A percentile compares a stretch with the other conserved stretches of the same genome.
Conservation (phyloP, 1,139 yeast species). For the Hyphopichia pseudoburtonii region DNA sequence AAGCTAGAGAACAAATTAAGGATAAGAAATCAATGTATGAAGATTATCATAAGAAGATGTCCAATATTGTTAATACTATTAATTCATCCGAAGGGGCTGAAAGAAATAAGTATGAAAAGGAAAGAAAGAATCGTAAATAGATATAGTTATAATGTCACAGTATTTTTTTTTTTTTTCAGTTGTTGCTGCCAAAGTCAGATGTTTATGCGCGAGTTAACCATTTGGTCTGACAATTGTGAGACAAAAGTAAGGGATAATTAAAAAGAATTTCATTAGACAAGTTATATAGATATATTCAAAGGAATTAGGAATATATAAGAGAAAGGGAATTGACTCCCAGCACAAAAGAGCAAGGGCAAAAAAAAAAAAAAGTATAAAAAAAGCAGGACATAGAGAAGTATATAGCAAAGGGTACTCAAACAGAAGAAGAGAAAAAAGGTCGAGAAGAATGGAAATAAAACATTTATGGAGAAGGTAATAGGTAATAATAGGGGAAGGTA, state of each 20-base stretch:
- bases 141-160: conserved; percentile 1
- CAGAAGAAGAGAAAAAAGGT: too few species aligned
- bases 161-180: too few species aligned
- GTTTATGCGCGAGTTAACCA: too few species aligned
- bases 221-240: too few species aligned
- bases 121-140: conserved; percentile 61
- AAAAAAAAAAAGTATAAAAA: conserved; percentile 1
- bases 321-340: too few species aligned
- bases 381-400: too few species aligned
- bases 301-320: conserved; percentile 2
- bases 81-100: conserved; percentile 94
- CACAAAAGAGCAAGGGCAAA: too few species aligned
- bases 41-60: conserved; percentile 88
- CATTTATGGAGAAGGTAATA: neutral
- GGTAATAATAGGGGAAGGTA: neutral
- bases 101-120: conserved; percentile 86
- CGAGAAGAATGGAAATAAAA: neutral
- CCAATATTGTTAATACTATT: conserved; percentile 78
- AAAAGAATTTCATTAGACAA: too few species aligned
- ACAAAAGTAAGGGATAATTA: too few species aligned
- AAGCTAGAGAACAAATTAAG: conserved; percentile 79
- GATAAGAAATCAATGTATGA: conserved; percentile 75
- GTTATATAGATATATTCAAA: too few species aligned
- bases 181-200: too few species aligned
- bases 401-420: too few species aligned